Evolutionary conservation across 2,329 filamentous ascomycete genomes (phyloP), one percentile per base, ranked within the genome.

Genomic region (Parastagonospora nodorum): DNA sequence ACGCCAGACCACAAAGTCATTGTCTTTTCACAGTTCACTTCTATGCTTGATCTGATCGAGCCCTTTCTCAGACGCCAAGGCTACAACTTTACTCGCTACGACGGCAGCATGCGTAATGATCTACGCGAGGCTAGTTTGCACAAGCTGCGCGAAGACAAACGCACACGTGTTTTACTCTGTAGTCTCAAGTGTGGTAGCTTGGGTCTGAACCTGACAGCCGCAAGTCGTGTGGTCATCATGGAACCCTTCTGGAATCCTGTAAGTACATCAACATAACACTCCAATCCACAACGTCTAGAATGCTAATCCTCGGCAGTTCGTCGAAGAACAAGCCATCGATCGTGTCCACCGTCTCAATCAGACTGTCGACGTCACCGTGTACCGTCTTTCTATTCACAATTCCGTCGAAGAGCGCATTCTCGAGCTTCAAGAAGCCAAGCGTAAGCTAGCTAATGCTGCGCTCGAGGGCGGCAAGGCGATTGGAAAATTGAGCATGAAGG

Each of bases 161-260:
- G 80, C 29, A 94, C 89, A 11, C 84, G 94, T 5, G 86, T 99
- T 4, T 78, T 99, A 40, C 86, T 99, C 12, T 99, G 94, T 75
- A 95, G 90, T 75, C 81, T 99, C 58, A 94, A 96, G 66, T 97
- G 94, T 66, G 94, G 94, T 58, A 92, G 90, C 42, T 76, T 99
- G 39, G 94, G 94, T 2, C 84, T 99, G 27, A 99, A 99, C 73
- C 80, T 99, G 45, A 99, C 94, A 6, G 94, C 92, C 0, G 94
- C 94, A 8, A 94, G 89, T 55, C 84, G 94, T 14, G 94, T 99
- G 3, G 87, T 99, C 45, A 96, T 99, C 62, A 81, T 99, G 37
- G 94, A 99, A 74, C 94, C 94, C 0, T 99, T 99, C 75, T 99
- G 94, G 94, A 99, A 99, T 73, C 94, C 92, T 2, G 86, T 88